Evolutionary conservation across 495 filamentous ascomycete genomes (phyloP).

Genomic region (Halenospora varia): DNA sequence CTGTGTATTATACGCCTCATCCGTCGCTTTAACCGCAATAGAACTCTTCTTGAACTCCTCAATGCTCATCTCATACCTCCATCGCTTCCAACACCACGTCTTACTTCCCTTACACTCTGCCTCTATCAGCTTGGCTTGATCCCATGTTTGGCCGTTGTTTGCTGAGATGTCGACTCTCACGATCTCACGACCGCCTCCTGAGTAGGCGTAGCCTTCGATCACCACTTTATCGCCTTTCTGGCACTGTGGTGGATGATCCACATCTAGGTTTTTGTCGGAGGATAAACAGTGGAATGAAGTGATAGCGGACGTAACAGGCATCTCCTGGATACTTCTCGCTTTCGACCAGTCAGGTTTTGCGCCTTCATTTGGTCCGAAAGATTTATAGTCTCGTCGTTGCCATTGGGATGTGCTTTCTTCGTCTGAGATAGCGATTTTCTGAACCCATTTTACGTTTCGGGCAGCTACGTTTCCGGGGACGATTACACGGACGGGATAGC

Average conservation of each 20-base stretch:
- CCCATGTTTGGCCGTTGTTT: constrained; percentile 50
- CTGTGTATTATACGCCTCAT: constrained; percentile 55
- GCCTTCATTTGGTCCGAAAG: too few species aligned
- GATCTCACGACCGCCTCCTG: constrained; percentile 51
- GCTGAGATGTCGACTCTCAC: constrained; percentile 52
- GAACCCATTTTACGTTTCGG: constrained; percentile 64
- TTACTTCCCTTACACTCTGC: constrained; percentile 35
- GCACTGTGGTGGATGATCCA: constrained; percentile 24
- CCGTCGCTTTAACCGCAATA: constrained; percentile 50
- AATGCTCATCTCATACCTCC: constrained; percentile 22
- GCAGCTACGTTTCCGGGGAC: constrained; percentile 60
- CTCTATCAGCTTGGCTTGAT: constrained; percentile 38
- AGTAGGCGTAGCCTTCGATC: constrained; percentile 55
- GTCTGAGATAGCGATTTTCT: constrained; percentile 52
- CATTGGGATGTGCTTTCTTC: constrained; percentile 49
- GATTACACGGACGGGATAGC: constrained; percentile 55
- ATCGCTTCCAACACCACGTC: constrained; percentile 53
- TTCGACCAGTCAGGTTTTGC: too few species aligned
- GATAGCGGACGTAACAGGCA: too few species aligned
- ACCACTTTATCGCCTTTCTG: constrained; percentile 44
- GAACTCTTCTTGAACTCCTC: not conserved
- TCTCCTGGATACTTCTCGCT: too few species aligned
- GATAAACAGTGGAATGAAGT: not conserved
- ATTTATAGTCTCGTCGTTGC: constrained; percentile 47
- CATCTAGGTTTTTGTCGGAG: too few species aligned